Percentiles rank a stretch among this genome's conserved stretches.
Conservation (phyloP, 805 yeast genomes). For the Pichia kluyveri region DNA sequence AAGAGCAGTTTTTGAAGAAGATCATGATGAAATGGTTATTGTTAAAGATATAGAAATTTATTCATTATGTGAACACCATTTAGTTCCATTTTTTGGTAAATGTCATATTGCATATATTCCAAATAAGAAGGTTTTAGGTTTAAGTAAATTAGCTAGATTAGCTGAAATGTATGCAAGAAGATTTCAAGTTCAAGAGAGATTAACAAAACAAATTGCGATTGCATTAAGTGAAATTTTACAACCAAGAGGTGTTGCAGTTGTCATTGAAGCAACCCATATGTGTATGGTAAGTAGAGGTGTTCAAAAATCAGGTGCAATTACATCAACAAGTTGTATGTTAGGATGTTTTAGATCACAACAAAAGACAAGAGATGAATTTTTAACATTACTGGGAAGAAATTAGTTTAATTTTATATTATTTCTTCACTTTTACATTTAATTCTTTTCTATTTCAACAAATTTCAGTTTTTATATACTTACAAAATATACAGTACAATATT, state of each 20-base stretch:
- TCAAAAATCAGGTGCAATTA: conserved; percentile 88
- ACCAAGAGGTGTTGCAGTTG: conserved; percentile 97
- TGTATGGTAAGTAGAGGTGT: conserved; percentile 99
- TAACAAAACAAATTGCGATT: conserved; percentile 96
- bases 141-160: conserved; percentile 85
- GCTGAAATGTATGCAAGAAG: conserved; percentile 97
- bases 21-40: conserved; percentile 98
- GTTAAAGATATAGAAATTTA: conserved; percentile 90
- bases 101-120: conserved; percentile 98
- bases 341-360: conserved; percentile 92
- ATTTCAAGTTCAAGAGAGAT: conserved; percentile 94
- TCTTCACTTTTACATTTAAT: too few species aligned
- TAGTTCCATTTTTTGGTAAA: conserved; percentile 95
- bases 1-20: conserved; percentile 94
- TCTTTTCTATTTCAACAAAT: too few species aligned
- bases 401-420: conserved; percentile 10
- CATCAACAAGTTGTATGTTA: conserved; percentile 94
- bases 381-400: conserved; percentile 65
- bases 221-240: conserved; percentile 83
- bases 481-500: too few species aligned
- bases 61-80: conserved; percentile 93
- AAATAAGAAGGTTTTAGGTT: conserved; percentile 83
- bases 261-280: conserved; percentile 96
- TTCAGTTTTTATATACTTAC: neutral
- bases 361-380: conserved; percentile 92